Evolutionary conservation across 306 rosid genomes (phyloP).

Genomic region (Lablab purpureus): DNA sequence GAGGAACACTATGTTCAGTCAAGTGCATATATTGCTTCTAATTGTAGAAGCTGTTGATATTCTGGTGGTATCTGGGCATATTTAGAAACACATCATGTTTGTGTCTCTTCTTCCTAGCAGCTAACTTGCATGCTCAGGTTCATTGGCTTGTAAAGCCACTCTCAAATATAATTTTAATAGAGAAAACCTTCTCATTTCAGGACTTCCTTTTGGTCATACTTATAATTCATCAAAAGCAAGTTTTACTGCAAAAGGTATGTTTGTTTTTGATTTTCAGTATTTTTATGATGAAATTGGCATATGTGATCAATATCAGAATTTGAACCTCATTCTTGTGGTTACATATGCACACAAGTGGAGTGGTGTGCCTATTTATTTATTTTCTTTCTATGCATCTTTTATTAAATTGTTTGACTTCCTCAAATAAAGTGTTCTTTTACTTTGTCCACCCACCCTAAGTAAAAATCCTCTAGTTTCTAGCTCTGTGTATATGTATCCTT

Average conservation of each 20-base stretch:
- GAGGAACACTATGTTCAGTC: constrained; percentile 37
- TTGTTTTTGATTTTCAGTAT: constrained; percentile 47
- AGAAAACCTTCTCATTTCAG: constrained; percentile 80
- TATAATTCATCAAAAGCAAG: constrained; percentile 82
- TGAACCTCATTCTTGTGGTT: constrained; percentile 27
- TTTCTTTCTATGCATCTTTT: neutral
- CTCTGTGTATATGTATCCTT: constrained; percentile 24
- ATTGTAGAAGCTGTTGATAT: constrained; percentile 38
- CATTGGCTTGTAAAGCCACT: constrained; percentile 53
- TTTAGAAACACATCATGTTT: constrained; percentile 37
- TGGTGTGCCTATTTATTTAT: neutral
- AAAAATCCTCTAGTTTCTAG: constrained; percentile 12
- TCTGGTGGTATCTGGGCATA: constrained; percentile 35
- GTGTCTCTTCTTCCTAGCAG: constrained; percentile 40
- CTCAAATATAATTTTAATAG: constrained; percentile 59
- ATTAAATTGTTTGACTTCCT: neutral
- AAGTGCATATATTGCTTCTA: constrained; percentile 39
- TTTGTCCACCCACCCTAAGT: neutral
- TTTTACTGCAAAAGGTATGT: constrained; percentile 92
- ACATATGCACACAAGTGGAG: constrained; percentile 28
- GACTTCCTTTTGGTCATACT: constrained; percentile 85
- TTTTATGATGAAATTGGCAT: constrained; percentile 45
- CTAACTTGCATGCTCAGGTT: constrained; percentile 49
- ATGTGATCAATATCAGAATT: constrained; percentile 24
- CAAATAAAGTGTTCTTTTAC: constrained; percentile 24